These are phyloP conservation scores for Penicillium sp. DNA, from an alignment of 2,329 filamentous ascomycete genomes.

Conservation along the genomic window DNA sequence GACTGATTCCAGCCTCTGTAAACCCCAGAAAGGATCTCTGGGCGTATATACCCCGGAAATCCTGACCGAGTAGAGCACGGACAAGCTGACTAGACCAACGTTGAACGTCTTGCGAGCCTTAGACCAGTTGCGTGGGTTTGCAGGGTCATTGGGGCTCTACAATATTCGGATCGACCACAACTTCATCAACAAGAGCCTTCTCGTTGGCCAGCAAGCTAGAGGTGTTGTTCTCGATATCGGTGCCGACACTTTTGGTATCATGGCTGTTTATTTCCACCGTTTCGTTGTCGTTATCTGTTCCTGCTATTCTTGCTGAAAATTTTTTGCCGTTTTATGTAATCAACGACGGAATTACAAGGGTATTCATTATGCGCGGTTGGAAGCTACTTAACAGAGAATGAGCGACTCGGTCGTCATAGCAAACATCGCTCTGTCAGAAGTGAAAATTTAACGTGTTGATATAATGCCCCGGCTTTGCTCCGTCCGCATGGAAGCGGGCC, in stretches of 20 bases:
- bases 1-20: slow-evolving; percentile 1
- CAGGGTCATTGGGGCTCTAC: slow-evolving; percentile 54
- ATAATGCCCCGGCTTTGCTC: no score
- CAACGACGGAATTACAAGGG: no score
- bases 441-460: no score
- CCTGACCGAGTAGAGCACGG: slow-evolving; percentile 40
- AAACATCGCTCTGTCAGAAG: no score
- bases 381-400: no score
- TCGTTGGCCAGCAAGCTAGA: no score
- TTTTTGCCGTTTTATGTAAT: no score
- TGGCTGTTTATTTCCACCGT: not conserved
- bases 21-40: slow-evolving; percentile 7
- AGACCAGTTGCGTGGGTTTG: slow-evolving; percentile 61
- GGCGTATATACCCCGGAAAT: slow-evolving; percentile 2
- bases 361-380: no score
- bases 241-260: not conserved
- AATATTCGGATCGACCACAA: slow-evolving; percentile 41
- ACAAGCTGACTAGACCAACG: slow-evolving; percentile 44
- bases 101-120: slow-evolving; percentile 43
- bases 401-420: no score
- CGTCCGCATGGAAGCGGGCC: no score
- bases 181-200: no score
- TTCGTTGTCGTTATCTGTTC: not conserved
- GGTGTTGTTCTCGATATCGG: no score
- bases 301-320: not conserved